Evolutionary conservation across 345 rosid species (phyloP).

Genomic region (Lepidium aucheri): DNA sequence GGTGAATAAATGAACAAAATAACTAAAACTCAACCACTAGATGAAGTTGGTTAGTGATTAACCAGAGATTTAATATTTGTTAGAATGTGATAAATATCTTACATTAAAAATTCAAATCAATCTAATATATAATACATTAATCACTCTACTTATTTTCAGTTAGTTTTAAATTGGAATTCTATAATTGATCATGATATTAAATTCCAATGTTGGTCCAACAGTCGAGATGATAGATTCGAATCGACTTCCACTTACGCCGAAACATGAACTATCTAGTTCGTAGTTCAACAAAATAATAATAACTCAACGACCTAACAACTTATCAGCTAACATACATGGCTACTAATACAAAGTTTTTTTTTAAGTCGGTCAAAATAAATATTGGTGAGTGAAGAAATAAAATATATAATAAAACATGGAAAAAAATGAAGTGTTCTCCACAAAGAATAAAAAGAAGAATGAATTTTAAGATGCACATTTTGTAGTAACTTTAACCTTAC

Average conservation of each 20-base stretch:
- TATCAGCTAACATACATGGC: not conserved
- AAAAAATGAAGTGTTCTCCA: slow-evolving; percentile 11
- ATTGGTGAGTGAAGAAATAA: not conserved
- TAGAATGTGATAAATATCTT: too few relatives aligned
- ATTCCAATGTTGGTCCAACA: too few relatives aligned
- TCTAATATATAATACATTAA: too few relatives aligned
- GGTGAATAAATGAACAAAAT: not conserved
- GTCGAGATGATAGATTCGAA: too few relatives aligned
- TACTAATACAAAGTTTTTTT: not conserved
- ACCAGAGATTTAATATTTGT: too few relatives aligned
- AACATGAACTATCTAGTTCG: too few relatives aligned
- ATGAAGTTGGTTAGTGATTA: too few relatives aligned
- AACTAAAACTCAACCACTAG: not conserved
- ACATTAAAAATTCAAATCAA: too few relatives aligned
- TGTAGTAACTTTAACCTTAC: slow-evolving; percentile 24
- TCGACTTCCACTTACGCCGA: too few relatives aligned
- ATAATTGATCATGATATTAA: too few relatives aligned
- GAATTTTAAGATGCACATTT: slow-evolving; percentile 4
- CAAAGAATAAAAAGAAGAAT: not conserved
- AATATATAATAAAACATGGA: not conserved
- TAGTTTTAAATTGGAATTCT: too few relatives aligned
- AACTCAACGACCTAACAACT: not conserved
- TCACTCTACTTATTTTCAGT: too few relatives aligned
- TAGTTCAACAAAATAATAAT: not conserved
- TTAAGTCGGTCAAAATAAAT: not conserved